Percentiles rank a stretch among this genome's conserved stretches.
These are phyloP conservation scores for Podospora comata DNA, from an alignment of 495 filamentous ascomycete species.

Conservation along the genomic window DNA sequence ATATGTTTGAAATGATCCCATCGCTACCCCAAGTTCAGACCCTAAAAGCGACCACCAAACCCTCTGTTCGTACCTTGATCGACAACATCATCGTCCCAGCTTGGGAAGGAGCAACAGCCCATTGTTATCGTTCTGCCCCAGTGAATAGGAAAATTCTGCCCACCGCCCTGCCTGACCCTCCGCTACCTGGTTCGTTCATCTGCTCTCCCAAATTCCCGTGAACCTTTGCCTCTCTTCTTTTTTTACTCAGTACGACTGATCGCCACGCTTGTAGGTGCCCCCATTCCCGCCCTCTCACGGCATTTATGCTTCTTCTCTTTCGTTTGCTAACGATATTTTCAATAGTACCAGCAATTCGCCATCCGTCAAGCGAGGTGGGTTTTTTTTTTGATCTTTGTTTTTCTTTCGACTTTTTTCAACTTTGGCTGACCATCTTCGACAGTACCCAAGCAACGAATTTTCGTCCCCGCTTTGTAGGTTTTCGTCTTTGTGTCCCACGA, in stretches of 20 bases:
- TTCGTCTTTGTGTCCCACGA: no score
- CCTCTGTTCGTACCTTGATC: background rate
- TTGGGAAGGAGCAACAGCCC: background rate
- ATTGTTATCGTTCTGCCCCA: background rate
- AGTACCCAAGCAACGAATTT: background rate
- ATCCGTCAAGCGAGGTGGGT: background rate
- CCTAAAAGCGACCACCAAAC: background rate
- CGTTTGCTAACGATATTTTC: background rate
- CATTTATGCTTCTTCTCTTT: background rate
- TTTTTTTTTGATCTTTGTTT: background rate
- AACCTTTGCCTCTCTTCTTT: background rate
- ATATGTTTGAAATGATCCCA: background rate
- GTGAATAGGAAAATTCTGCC: background rate
- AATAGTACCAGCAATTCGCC: background rate
- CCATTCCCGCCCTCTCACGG: background rate
- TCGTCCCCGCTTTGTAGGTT: no score
- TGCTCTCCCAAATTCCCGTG: background rate
- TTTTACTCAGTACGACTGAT: constrained; percentile 2
- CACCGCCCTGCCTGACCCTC: background rate
- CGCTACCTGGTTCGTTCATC: background rate
- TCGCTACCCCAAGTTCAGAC: background rate
- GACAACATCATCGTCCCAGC: background rate
- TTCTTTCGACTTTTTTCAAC: background rate
- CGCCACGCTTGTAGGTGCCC: background rate
- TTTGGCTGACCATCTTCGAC: background rate